Base-by-base conservation (phyloP, 1,139 yeast species). In the Saccharomycopsis hybrid region DNA sequence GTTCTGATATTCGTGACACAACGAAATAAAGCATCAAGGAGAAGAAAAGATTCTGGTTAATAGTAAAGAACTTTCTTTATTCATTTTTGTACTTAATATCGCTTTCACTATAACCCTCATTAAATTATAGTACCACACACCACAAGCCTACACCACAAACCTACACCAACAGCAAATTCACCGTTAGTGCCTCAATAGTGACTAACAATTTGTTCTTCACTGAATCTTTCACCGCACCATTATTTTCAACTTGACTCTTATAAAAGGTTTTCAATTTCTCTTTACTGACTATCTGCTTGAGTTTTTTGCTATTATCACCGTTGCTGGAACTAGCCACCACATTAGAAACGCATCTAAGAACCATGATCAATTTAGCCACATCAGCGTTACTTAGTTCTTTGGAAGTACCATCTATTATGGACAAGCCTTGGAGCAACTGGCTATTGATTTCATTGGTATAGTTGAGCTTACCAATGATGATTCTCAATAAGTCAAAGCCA, bases 401-500 rank as follows among this genome's bases (percentile, higher is more conserved):
- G 9, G 35, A 9, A 2, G 24, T 4, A 7, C 35, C 37, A 27
- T 51, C 50, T 8, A 46, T 5, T 4, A 51, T 42, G 4, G 37
- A n/a, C 5, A 53, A 46, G 7, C 46, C 52, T 25, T 45, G 31
- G 13, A 41, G 31, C 25, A 51, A 43, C 8, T 35, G 13, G 4
- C 25, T 8, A 8, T 46, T 41, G 11, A 46, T 11, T 18, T 43
- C 48, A 25, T 47, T 48, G n/a, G 40, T 27, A 31, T 24, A 46
- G 13, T 46, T 43, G 18, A 60, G 49, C 13, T 57, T 54, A 9
- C 56, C 45, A n/a, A 66, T 60, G 1, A 61, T 53, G 3, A 56
- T 50, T 44, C 70, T 55, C 13, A 66, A 53, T 27, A 66, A 54
- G 55, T 67, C 70, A 54, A 60, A 64, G 1, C 68, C 69, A 13